Evolutionary conservation across 2,329 filamentous ascomycete genomes (phyloP).

Genomic region (Pseudopyricularia cyperi): DNA sequence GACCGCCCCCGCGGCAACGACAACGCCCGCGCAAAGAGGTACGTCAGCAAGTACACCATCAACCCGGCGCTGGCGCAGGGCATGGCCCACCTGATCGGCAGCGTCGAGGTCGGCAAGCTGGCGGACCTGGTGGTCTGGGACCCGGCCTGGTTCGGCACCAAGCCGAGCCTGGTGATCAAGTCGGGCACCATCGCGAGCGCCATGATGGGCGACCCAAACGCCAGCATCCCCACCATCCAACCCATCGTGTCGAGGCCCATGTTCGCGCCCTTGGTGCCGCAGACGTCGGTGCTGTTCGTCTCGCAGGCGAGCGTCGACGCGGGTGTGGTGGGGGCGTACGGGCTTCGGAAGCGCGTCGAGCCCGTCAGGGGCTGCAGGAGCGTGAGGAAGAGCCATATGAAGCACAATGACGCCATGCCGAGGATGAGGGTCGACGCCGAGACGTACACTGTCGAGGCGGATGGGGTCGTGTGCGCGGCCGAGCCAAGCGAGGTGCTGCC

Average conservation of each 20-base stretch:
- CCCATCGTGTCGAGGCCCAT: slow-evolving; percentile 74
- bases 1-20: slow-evolving; percentile 71
- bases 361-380: slow-evolving; percentile 61
- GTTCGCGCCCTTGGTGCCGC: slow-evolving; percentile 65
- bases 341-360: slow-evolving; percentile 67
- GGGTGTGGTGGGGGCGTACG: slow-evolving; percentile 58
- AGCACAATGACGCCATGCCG: slow-evolving; percentile 72
- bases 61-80: slow-evolving; percentile 88
- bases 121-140: slow-evolving; percentile 86
- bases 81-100: slow-evolving; percentile 76
- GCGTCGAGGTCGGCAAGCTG: slow-evolving; percentile 76
- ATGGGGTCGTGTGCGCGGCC: slow-evolving; percentile 60
- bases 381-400: slow-evolving; percentile 79
- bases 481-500: slow-evolving; percentile 61
- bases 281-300: slow-evolving; percentile 70
- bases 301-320: slow-evolving; percentile 56
- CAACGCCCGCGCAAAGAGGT: slow-evolving; percentile 85
- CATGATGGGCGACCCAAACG: slow-evolving; percentile 78
- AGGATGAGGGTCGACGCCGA: slow-evolving; percentile 88
- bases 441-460: slow-evolving; percentile 76
- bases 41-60: slow-evolving; percentile 91
- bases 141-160: slow-evolving; percentile 73
- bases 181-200: slow-evolving; percentile 73
- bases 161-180: slow-evolving; percentile 73
- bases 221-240: slow-evolving; percentile 77